A percentile compares a stretch with the other conserved stretches of the same genome.
Evolutionary conservation across 1,284 basidiomycete genomes (phyloP).

Genomic region (Chalciporus sp.): DNA sequence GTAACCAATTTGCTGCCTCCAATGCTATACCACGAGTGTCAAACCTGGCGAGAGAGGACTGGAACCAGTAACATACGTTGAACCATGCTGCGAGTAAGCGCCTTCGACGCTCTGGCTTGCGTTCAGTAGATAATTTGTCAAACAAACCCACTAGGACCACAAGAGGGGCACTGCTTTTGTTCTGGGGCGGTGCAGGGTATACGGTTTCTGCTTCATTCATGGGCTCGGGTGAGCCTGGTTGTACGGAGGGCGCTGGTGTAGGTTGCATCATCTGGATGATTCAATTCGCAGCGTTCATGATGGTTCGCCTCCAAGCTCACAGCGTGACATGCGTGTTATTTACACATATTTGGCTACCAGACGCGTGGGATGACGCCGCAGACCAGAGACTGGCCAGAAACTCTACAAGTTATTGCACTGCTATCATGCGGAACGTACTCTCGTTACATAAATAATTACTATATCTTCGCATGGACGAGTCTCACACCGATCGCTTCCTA

Average conservation of each 20-base stretch:
- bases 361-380: no score
- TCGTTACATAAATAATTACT: no score
- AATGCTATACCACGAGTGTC: conserved; percentile 52
- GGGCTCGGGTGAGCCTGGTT: conserved; percentile 30
- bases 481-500: no score
- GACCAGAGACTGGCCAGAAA: no score
- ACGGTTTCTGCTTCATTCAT: conserved; percentile 28
- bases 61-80: conserved; percentile 51
- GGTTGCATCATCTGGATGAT: conserved; percentile 46
- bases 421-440: no score
- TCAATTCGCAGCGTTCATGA: background rate
- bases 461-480: no score
- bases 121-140: conserved; percentile 66
- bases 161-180: conserved; percentile 69
- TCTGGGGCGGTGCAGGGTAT: conserved; percentile 61
- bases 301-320: background rate
- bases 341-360: conserved; percentile 12
- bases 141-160: conserved; percentile 66
- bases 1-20: conserved; percentile 72
- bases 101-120: conserved; percentile 68
- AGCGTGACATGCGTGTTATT: conserved; percentile 19
- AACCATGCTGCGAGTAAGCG: conserved; percentile 72
- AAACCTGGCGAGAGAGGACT: background rate
- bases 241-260: conserved; percentile 54
- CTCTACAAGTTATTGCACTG: no score